phyloP scores from a whole-genome alignment of 495 filamentous ascomycete genomes.

The Delitschia confertaspora region DNA sequence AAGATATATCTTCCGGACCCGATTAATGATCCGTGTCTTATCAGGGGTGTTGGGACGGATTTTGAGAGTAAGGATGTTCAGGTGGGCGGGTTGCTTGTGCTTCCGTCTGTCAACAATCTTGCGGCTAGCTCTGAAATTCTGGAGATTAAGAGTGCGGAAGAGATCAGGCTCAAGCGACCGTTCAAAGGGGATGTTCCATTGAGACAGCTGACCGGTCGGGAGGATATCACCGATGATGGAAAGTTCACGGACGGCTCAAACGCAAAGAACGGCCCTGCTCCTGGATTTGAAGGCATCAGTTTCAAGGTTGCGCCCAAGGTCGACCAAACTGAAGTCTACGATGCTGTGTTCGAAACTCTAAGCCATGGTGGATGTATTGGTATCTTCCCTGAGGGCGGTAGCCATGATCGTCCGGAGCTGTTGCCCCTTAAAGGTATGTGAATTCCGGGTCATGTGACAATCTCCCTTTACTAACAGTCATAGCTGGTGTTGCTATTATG shows the following conservation, averaged over 20 bases:
- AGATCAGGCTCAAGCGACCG: slow-evolving; percentile 75
- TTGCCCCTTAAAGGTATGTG: slow-evolving; percentile 75
- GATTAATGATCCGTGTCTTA: slow-evolving; percentile 68
- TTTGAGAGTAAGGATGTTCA: slow-evolving; percentile 67
- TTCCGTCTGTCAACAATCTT: slow-evolving; percentile 72
- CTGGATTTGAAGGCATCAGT: slow-evolving; percentile 60
- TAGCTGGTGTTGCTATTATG: slow-evolving; percentile 95
- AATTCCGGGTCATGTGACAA: neutral
- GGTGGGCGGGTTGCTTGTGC: slow-evolving; percentile 71
- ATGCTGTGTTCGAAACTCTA: slow-evolving; percentile 79
- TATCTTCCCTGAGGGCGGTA: slow-evolving; percentile 96
- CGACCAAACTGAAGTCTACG: slow-evolving; percentile 86
- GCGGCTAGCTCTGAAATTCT: slow-evolving; percentile 71
- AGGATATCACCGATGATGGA: slow-evolving; percentile 56
- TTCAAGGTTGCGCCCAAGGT: slow-evolving; percentile 90
- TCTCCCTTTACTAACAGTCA: slow-evolving; percentile 24
- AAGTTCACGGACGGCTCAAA: slow-evolving; percentile 35
- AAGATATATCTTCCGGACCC: slow-evolving; percentile 89
- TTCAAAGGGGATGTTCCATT: slow-evolving; percentile 64
- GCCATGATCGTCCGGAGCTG: slow-evolving; percentile 89
- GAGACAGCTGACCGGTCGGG: slow-evolving; percentile 68
- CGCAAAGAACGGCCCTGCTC: slow-evolving; percentile 20
- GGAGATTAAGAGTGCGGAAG: slow-evolving; percentile 69
- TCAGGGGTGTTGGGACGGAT: slow-evolving; percentile 78
- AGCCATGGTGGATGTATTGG: slow-evolving; percentile 81